Evolutionary conservation across 2,329 filamentous ascomycete genomes (phyloP).

Genomic region (Clarireedia monteithiana): DNA sequence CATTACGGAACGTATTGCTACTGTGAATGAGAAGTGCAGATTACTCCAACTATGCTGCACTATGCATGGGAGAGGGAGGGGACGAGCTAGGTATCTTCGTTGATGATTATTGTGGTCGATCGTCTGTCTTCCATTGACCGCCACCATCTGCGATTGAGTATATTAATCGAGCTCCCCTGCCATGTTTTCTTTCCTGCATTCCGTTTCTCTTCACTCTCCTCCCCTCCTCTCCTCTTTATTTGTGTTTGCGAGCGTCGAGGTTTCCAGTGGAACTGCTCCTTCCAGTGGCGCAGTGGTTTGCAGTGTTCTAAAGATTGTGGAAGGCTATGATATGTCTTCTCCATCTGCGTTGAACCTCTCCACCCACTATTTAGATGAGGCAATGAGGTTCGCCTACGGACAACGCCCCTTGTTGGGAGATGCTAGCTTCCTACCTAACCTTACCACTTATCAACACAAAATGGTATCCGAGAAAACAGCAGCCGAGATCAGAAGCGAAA

Average conservation of each 20-base stretch:
- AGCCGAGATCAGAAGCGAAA: slow-evolving; percentile 46
- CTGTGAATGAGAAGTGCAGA: too few relatives aligned
- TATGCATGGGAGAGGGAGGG: too few relatives aligned
- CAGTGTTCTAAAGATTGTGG: slow-evolving; percentile 67
- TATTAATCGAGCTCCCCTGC: neutral
- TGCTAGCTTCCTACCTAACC: slow-evolving; percentile 49
- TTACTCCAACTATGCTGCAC: too few relatives aligned
- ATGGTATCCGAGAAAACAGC: slow-evolving; percentile 45
- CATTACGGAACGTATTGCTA: too few relatives aligned
- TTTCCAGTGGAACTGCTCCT: slow-evolving; percentile 56
- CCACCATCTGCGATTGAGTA: too few relatives aligned
- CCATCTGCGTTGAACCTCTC: slow-evolving; percentile 47
- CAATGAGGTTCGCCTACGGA: slow-evolving; percentile 60
- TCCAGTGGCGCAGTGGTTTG: slow-evolving; percentile 71
- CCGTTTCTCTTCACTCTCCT: neutral
- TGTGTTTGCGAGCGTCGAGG: neutral
- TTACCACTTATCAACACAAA: slow-evolving; percentile 49
- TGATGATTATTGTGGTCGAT: too few relatives aligned
- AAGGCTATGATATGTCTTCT: slow-evolving; percentile 62
- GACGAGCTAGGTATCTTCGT: too few relatives aligned
- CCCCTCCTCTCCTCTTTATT: neutral
- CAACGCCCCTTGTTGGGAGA: slow-evolving; percentile 55
- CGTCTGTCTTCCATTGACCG: too few relatives aligned
- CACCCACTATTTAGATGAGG: slow-evolving; percentile 60
- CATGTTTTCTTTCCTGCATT: neutral